Conservation (phyloP, 306 rosid species). For the Cicer bijugum region DNA sequence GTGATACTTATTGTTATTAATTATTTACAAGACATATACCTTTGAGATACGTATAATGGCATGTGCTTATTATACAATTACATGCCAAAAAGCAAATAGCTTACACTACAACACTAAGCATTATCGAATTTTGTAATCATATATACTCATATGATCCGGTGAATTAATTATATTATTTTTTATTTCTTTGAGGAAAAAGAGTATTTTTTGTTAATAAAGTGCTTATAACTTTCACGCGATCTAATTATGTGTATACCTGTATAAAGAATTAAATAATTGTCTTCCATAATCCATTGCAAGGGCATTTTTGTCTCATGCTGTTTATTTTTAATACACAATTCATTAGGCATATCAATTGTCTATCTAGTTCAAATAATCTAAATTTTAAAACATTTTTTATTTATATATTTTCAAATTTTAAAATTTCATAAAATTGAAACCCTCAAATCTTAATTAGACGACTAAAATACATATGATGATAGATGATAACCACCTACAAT, state of each 20-base stretch:
- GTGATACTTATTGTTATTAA: constrained; percentile 50
- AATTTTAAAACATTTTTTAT: no score
- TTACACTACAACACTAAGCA: neutral
- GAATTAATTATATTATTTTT: neutral
- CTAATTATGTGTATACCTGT: neutral
- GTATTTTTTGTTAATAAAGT: neutral
- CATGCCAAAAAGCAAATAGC: constrained; percentile 30
- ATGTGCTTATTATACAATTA: constrained; percentile 26
- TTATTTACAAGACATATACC: constrained; percentile 44
- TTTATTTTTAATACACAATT: neutral
- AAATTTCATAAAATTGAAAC: no score
- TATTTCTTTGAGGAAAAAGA: neutral
- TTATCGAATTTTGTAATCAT: constrained; percentile 38
- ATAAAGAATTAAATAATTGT: no score
- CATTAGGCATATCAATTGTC: no score
- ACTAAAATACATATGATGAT: no score
- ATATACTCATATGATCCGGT: constrained; percentile 30
- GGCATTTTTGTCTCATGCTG: constrained; percentile 30
- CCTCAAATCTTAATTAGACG: no score
- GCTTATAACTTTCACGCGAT: constrained; percentile 20
- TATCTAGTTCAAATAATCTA: no score
- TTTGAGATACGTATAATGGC: constrained; percentile 38
- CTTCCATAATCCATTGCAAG: neutral
- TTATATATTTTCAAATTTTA: no score
- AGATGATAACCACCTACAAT: no score